A percentile compares a stretch with the other conserved stretches of the same genome.
These are phyloP conservation scores for Aspergillus quadrilineatus DNA, from an alignment of 2,329 filamentous ascomycete genomes.

Conservation along the genomic window DNA sequence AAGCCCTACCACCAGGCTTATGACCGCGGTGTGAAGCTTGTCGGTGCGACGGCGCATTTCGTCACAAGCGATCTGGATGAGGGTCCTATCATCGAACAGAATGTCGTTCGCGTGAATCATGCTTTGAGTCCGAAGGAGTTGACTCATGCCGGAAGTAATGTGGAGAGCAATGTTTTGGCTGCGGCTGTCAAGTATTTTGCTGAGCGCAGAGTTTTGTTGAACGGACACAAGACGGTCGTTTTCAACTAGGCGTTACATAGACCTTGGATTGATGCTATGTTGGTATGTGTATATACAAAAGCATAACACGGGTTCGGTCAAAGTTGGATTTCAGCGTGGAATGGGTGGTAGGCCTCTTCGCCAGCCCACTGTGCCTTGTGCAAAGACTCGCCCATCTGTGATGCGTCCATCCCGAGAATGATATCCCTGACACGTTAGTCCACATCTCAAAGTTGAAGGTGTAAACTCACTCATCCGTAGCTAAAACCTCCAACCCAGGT, in stretches of 20 bases:
- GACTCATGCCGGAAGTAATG: slow-evolving; percentile 76
- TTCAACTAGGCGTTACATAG: slow-evolving; percentile 51
- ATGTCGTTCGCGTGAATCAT: slow-evolving; percentile 74
- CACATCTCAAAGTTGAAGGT: not conserved
- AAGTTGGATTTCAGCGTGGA: slow-evolving; percentile 14
- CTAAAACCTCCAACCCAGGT: slow-evolving; percentile 54
- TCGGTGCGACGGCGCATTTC: slow-evolving; percentile 81
- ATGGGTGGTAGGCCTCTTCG: slow-evolving; percentile 30
- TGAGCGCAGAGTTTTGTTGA: slow-evolving; percentile 74
- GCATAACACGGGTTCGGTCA: slow-evolving; percentile 1
- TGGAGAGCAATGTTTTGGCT: slow-evolving; percentile 79
- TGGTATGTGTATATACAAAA: slow-evolving; percentile 11
- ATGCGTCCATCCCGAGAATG: slow-evolving; percentile 50
- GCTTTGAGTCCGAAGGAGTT: slow-evolving; percentile 72
- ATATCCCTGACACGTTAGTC: slow-evolving; percentile 34
- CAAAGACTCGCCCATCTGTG: slow-evolving; percentile 52
- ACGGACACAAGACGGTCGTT: slow-evolving; percentile 77
- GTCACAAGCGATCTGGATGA: slow-evolving; percentile 83
- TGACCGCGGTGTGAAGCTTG: slow-evolving; percentile 84
- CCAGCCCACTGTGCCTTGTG: slow-evolving; percentile 38
- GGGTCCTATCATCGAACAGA: slow-evolving; percentile 85
- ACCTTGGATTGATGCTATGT: slow-evolving; percentile 2
- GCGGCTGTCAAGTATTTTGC: slow-evolving; percentile 82
- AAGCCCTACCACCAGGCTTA: slow-evolving; percentile 88
- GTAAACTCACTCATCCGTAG: slow-evolving; percentile 51